These are phyloP conservation scores for Cyclotella choctawhatcheeana DNA, from an alignment of 108 stramenopile species.

Conservation along the genomic window DNA sequence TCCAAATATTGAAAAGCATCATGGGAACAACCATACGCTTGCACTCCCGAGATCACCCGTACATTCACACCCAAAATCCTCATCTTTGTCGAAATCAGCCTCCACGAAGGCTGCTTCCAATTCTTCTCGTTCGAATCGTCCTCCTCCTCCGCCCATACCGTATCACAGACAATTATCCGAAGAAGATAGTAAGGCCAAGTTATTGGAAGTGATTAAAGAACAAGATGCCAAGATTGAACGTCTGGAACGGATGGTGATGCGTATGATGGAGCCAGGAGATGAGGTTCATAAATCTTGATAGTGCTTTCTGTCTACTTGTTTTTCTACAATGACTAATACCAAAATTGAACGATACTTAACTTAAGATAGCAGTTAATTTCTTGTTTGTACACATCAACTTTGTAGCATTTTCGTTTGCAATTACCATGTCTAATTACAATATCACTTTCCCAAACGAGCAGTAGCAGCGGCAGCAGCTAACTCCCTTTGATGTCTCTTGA, in stretches of 20 bases:
- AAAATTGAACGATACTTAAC: too few species aligned
- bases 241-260: constrained; percentile 46
- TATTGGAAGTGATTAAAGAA: constrained; percentile 50
- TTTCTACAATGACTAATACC: too few species aligned
- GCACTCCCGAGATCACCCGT: background rate
- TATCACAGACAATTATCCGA: background rate
- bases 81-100: background rate
- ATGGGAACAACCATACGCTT: constrained; percentile 9
- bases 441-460: constrained; percentile 55
- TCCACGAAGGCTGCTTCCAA: too few species aligned
- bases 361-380: too few species aligned
- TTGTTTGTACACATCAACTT: too few species aligned
- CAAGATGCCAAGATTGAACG: constrained; percentile 54
- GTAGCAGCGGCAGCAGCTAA: constrained; percentile 84
- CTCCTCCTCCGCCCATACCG: constrained; percentile 13
- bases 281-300: constrained; percentile 40
- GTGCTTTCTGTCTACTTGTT: too few species aligned
- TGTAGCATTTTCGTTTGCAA: too few species aligned
- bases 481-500: constrained; percentile 89
- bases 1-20: constrained; percentile 1
- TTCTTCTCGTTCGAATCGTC: constrained; percentile 6
- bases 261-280: constrained; percentile 50
- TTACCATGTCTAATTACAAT: background rate
- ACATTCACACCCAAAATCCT: background rate
- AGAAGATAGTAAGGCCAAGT: constrained; percentile 44